These are phyloP conservation scores for rapeseed (Brassica napus) DNA, from an alignment of 345 rosid species.

Conservation along the genomic window Da-Ae NC_063444.1:31522501-31523000, in stretches of 20 bases:
- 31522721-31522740: too few species aligned
- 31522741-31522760: too few species aligned
- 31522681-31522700: too few species aligned
- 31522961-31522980: background rate
- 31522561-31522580: too few species aligned
- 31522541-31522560: too few species aligned
- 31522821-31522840: background rate
- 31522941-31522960: conserved; percentile 5
- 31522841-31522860: background rate
- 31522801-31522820: too few species aligned
- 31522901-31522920: conserved; percentile 1
- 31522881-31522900: background rate
- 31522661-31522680: background rate
- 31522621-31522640: too few species aligned
- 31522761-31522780: too few species aligned
- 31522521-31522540: background rate
- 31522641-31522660: background rate
- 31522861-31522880: background rate
- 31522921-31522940: conserved; percentile 1
- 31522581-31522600: too few species aligned
- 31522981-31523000: background rate
- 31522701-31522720: background rate
- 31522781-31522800: too few species aligned
- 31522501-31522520: too few species aligned
- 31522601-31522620: too few species aligned